phyloP scores from a whole-genome alignment of 371 early-diverging fungal genomes.

The Mortierella sp. region DNA sequence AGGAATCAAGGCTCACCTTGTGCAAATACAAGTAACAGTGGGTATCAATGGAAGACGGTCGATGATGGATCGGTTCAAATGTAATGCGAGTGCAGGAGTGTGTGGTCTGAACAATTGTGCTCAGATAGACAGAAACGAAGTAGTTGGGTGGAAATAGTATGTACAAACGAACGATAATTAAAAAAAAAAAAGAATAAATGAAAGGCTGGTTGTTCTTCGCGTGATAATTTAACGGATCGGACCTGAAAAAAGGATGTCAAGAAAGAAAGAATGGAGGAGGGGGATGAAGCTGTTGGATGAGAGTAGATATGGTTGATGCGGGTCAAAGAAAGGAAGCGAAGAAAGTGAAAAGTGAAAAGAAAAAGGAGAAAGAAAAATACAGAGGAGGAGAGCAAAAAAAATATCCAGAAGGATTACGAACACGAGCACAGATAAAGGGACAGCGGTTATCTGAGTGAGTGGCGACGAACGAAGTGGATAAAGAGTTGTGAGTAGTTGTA shows the following conservation, averaged over 20 bases:
- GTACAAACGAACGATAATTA: neutral
- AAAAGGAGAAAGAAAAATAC: neutral
- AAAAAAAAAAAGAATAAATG: neutral
- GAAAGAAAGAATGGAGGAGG: neutral
- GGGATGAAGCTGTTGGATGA: neutral
- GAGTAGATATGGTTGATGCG: neutral
- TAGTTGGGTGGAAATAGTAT: neutral
- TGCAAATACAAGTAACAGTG: neutral
- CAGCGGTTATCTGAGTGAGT: neutral
- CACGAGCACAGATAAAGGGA: neutral
- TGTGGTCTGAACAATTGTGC: neutral
- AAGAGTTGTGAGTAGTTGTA: neutral
- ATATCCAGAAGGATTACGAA: neutral
- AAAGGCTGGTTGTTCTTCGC: neutral
- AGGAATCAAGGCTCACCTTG: neutral
- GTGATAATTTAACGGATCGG: conserved; percentile 1
- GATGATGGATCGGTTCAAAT: neutral
- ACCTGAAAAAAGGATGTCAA: neutral
- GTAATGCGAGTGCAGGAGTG: neutral
- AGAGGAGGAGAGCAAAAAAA: neutral
- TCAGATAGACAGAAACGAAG: neutral
- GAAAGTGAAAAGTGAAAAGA: conserved; percentile 5
- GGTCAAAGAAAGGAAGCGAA: neutral
- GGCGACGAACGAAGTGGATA: neutral
- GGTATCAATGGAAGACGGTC: neutral